These are phyloP conservation scores for Globisporangium okanoganense DNA, from an alignment of 352 stramenopile species.

Conservation along the genomic window DNA sequence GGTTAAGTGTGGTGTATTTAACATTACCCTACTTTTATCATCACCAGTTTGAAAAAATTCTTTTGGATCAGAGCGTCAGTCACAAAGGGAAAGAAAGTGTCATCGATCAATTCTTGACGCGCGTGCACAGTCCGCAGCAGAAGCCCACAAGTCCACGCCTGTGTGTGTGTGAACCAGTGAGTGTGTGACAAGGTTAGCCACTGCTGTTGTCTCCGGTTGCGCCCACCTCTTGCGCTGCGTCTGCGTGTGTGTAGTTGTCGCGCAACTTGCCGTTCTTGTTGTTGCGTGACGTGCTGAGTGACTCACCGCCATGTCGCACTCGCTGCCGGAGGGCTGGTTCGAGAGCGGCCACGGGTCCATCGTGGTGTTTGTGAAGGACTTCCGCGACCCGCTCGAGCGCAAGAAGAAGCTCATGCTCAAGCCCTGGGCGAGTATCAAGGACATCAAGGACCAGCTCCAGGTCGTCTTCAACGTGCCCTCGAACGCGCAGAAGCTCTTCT, in stretches of 20 bases:
- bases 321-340: conserved; percentile 69
- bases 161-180: not conserved
- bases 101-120: not conserved
- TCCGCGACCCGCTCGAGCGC: conserved; percentile 72
- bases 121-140: not conserved
- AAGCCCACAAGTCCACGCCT: not conserved
- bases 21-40: no score
- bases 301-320: conserved; percentile 45
- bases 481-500: conserved; percentile 80
- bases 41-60: conserved; percentile 4
- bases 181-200: not conserved
- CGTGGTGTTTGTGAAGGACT: conserved; percentile 71
- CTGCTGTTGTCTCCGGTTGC: not conserved
- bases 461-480: conserved; percentile 79
- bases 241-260: not conserved
- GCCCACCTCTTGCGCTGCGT: not conserved
- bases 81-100: not conserved
- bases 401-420: conserved; percentile 81
- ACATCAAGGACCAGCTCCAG: conserved; percentile 84
- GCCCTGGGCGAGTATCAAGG: conserved; percentile 79
- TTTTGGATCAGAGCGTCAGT: conserved; percentile 2
- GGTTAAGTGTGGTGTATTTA: no score
- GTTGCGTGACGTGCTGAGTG: not conserved
- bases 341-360: conserved; percentile 73
- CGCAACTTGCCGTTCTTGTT: not conserved